These are phyloP conservation scores for Diaporthe nobilis DNA, from an alignment of 2,329 filamentous ascomycete genomes.

Conservation along the genomic window DNA sequence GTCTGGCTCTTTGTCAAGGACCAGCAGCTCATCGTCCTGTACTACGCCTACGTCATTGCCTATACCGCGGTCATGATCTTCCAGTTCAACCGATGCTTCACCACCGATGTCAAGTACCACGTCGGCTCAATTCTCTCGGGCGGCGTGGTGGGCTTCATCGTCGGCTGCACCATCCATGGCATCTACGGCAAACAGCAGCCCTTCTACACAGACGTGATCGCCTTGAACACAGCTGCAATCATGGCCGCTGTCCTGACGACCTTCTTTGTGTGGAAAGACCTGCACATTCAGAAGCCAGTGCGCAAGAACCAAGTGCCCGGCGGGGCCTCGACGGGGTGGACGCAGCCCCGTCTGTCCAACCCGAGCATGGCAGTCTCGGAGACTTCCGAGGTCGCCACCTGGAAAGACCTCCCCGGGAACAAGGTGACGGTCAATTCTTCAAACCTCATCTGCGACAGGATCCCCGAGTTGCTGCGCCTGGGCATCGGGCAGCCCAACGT, in stretches of 20 bases:
- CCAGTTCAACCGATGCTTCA: slow-evolving; percentile 58
- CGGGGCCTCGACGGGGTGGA: slow-evolving; percentile 28
- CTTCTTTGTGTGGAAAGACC: slow-evolving; percentile 50
- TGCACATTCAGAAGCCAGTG: slow-evolving; percentile 38
- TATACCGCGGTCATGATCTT: slow-evolving; percentile 55
- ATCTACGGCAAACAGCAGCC: slow-evolving; percentile 47
- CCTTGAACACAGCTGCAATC: slow-evolving; percentile 51
- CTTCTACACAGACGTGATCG: slow-evolving; percentile 52
- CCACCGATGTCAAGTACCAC: slow-evolving; percentile 52
- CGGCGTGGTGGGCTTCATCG: slow-evolving; percentile 50
- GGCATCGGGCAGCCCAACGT: slow-evolving; percentile 44
- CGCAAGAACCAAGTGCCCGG: slow-evolving; percentile 1
- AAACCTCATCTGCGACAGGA: slow-evolving; percentile 42
- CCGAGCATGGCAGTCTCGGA: slow-evolving; percentile 41
- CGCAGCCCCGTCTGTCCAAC: slow-evolving; percentile 38
- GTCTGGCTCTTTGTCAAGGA: slow-evolving; percentile 54
- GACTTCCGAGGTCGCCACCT: slow-evolving; percentile 40
- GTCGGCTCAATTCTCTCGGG: slow-evolving; percentile 52
- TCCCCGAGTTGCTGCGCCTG: slow-evolving; percentile 45
- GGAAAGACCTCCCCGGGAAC: slow-evolving; percentile 39
- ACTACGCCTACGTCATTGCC: slow-evolving; percentile 53
- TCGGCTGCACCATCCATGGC: slow-evolving; percentile 51
- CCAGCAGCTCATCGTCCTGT: slow-evolving; percentile 50
- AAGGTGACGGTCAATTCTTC: slow-evolving; percentile 41
- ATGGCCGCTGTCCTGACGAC: slow-evolving; percentile 51